Conservation (phyloP, 176 grass and related monocot species). For the Echinochloa phyllopogon region DNA sequence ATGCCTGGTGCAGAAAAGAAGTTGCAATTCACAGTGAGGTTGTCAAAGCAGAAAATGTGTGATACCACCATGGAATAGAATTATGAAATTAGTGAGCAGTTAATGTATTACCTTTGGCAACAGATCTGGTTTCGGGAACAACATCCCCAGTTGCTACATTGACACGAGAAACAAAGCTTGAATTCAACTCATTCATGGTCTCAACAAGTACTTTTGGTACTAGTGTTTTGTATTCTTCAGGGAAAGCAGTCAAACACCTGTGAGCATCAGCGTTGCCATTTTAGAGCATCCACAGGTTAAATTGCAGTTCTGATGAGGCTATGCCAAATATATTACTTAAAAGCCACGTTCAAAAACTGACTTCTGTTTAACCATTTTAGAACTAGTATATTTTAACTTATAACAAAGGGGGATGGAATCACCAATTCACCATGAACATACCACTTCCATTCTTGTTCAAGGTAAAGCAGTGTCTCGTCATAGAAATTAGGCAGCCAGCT, state of each 20-base stretch:
- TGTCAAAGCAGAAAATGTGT: slow-evolving; percentile 32
- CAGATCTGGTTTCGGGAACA: slow-evolving; percentile 90
- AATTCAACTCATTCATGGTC: slow-evolving; percentile 80
- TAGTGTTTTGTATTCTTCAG: slow-evolving; percentile 91
- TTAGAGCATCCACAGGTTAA: slow-evolving; percentile 18
- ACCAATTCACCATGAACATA: slow-evolving; percentile 58
- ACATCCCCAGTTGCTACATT: slow-evolving; percentile 96
- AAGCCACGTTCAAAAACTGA: slow-evolving; percentile 1
- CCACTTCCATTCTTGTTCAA: slow-evolving; percentile 99
- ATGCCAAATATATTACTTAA: not conserved
- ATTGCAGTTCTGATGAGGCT: not conserved
- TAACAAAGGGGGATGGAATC: slow-evolving; percentile 38
- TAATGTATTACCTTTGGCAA: slow-evolving; percentile 82
- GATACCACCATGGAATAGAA: slow-evolving; percentile 15
- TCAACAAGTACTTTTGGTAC: slow-evolving; percentile 91
- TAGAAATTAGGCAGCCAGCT: slow-evolving; percentile 99
- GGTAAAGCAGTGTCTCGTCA: slow-evolving; percentile 93
- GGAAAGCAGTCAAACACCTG: slow-evolving; percentile 92
- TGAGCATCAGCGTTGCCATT: slow-evolving; percentile 34
- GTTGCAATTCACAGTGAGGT: slow-evolving; percentile 18
- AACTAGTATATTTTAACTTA: slow-evolving; percentile 4
- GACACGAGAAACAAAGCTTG: slow-evolving; percentile 81
- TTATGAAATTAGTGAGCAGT: slow-evolving; percentile 1
- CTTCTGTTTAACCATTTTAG: slow-evolving; percentile 33
- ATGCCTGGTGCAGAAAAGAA: slow-evolving; percentile 69